Evolutionary conservation across 345 rosid genomes (phyloP), one percentile per base, ranked within the genome.

Genomic region (Boechera stricta): DNA sequence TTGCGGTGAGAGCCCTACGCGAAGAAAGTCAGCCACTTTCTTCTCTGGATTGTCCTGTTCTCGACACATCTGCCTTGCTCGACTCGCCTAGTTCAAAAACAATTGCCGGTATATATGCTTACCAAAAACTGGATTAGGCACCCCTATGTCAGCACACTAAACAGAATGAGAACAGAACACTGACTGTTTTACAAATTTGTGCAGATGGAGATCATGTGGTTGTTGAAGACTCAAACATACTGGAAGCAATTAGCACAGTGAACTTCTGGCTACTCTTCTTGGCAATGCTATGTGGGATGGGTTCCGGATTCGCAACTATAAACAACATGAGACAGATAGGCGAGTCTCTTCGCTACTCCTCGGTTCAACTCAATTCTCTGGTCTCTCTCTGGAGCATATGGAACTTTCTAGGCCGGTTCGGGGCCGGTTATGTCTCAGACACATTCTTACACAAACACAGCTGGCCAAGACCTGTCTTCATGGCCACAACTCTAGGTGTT

Each of bases 321-420:
- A 89, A 94, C 60, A 94, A 94, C 80, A 82, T 91, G 31, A 88
- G 96, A 79, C 98, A 94, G 75, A 79, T 94, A 5, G 98, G 98
- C 10, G 90, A 87, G 75, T 94, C 98, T 35, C 91, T 94, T 2
- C 87, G 87, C n/a, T 94, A 94, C 85, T 73, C 86, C 2, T 79
- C 82, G 5, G 73, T 62, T 7, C 94, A 89, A 66, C 87, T 80
- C 72, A 87, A 79, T 69, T 88, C 97, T 16, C 64, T 94, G 75
- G 96, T 94, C 65, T 82, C 98, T 18, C 77, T 90, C 52, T 80
- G 84, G 84, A 90, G 94, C 73, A 91, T 90, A 84, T 94, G 98
- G 98, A 91, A 90, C 79, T 94, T 91, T 74, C 91, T 94, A 12
- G 97, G 97, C 53, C 89, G 97, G 64, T 90, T 94, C 28, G 94